Conservation (phyloP, 176 grass and related monocot species). For the Areca catechu region DNA sequence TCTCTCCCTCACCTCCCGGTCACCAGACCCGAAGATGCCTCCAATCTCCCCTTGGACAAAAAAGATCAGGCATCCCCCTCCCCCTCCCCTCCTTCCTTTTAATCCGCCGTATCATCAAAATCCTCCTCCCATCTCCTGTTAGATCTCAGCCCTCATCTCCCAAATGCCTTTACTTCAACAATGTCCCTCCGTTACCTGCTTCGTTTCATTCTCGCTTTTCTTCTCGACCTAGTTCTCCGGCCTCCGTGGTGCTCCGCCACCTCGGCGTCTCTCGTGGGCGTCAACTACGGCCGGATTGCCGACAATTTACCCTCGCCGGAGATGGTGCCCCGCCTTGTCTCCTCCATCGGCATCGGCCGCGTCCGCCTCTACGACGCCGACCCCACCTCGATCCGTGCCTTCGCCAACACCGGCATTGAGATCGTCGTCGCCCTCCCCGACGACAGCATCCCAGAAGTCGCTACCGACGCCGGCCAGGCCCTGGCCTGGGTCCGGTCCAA, state of each 20-base stretch:
- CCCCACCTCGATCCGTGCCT: constrained; percentile 37
- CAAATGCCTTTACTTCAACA: too few species aligned
- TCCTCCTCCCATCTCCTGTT: too few species aligned
- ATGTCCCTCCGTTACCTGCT: neutral
- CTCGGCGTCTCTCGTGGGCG: constrained; percentile 41
- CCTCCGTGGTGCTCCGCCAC: constrained; percentile 23
- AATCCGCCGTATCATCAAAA: too few species aligned
- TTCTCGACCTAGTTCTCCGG: neutral
- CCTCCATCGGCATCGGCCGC: constrained; percentile 39
- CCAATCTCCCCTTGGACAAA: too few species aligned
- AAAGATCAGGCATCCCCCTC: too few species aligned
- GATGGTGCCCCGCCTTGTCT: constrained; percentile 24
- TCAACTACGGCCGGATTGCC: constrained; percentile 67
- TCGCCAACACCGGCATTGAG: constrained; percentile 78
- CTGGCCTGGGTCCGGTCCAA: constrained; percentile 32
- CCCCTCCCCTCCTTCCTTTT: too few species aligned
- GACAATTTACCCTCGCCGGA: constrained; percentile 48
- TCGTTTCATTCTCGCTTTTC: constrained; percentile 23
- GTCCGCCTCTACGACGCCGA: constrained; percentile 66
- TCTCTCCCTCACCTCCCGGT: too few species aligned
- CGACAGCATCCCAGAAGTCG: constrained; percentile 24
- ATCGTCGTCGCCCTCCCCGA: constrained; percentile 51
- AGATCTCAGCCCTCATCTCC: too few species aligned
- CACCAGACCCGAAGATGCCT: too few species aligned
- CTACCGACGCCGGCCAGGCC: constrained; percentile 30